Base-by-base conservation (phyloP, 2,329 filamentous ascomycete genomes). In the Ceratocystis diversiconidia region DNA sequence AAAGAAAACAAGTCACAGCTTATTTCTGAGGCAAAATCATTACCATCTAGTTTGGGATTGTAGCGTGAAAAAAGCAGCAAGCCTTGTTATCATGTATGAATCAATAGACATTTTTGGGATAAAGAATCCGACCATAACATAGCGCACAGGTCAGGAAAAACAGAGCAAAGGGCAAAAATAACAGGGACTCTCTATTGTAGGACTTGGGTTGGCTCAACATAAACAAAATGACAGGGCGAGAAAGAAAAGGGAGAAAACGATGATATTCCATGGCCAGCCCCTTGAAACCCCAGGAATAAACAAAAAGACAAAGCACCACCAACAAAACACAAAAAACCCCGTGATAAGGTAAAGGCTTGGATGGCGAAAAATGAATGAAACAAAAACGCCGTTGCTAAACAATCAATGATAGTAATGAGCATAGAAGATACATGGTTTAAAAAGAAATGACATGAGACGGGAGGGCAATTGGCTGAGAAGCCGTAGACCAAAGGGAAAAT, bases 341-440 rank as follows among this genome's bases (percentile, higher is more conserved):
- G 8, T 32, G 7, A 32, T 17, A 59, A 12, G 36, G 36, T 41
- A 15, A 41, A 41, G 36, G 36, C 10, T 41, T 41, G 36, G 10
- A 41, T 41, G 36, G 12, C 28, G 32, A 22, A n/a, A 19, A 19
- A 19, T 48, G 15, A 55, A 55, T 55, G 5, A 55, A 17, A 30
- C 6, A 30, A 59, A 59, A 59, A 59, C 55, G 55, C 55, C 55
- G 28, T 30, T 59, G 55, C 55, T 59, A 15, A 30, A 59, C 28
- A 59, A 17, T n/a, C 32, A 41, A 19, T 30, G 28, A 28, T 17
- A n/a, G 55, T 59, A 59, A 32, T 7, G 28, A 30, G 15, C 17
- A 59, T 10, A 17, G 30, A 59, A 19, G 30, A 32, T n/a, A 59
- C 12, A 57, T 6, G 17, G 22, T 15, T 5, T 6, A 5, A 57